Evolutionary conservation across 345 rosid genomes (phyloP).

Genomic region (Ricinus communis): DNA sequence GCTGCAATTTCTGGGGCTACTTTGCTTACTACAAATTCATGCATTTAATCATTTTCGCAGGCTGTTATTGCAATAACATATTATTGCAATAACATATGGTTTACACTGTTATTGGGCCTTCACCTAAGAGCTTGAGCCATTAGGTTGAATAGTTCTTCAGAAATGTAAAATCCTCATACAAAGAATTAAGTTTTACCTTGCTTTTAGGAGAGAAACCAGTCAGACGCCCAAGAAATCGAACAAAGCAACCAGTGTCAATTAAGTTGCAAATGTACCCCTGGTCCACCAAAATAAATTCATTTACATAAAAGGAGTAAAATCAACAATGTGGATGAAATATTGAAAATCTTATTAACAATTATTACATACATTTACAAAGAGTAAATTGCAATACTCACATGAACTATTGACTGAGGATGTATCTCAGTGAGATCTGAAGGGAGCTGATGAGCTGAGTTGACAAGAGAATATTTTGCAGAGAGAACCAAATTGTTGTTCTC

Average conservation of each 20-base stretch:
- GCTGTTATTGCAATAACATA: not conserved
- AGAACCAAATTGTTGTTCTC: slow-evolving; percentile 70
- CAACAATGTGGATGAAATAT: not conserved
- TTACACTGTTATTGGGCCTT: not conserved
- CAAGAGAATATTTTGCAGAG: slow-evolving; percentile 79
- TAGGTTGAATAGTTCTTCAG: not conserved
- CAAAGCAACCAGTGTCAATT: slow-evolving; percentile 91
- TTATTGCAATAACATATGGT: not conserved
- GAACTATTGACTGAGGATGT: slow-evolving; percentile 57
- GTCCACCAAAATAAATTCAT: slow-evolving; percentile 20
- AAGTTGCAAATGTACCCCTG: slow-evolving; percentile 92
- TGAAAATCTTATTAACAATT: not conserved
- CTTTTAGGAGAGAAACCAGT: slow-evolving; percentile 91
- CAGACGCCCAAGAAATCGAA: slow-evolving; percentile 92
- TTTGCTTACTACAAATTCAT: not conserved
- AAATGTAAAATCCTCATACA: not conserved
- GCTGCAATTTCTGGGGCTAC: not conserved
- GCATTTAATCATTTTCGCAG: not conserved
- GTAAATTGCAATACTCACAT: slow-evolving; percentile 47
- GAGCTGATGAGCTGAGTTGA: slow-evolving; percentile 58
- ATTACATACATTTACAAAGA: not conserved
- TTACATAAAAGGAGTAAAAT: not conserved
- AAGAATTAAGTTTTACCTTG: slow-evolving; percentile 48
- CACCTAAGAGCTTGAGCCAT: too few relatives aligned
- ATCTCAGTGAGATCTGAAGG: slow-evolving; percentile 70